Evolutionary conservation across 495 filamentous ascomycete species (phyloP).

Genomic region (Cercophora newfieldiana): DNA sequence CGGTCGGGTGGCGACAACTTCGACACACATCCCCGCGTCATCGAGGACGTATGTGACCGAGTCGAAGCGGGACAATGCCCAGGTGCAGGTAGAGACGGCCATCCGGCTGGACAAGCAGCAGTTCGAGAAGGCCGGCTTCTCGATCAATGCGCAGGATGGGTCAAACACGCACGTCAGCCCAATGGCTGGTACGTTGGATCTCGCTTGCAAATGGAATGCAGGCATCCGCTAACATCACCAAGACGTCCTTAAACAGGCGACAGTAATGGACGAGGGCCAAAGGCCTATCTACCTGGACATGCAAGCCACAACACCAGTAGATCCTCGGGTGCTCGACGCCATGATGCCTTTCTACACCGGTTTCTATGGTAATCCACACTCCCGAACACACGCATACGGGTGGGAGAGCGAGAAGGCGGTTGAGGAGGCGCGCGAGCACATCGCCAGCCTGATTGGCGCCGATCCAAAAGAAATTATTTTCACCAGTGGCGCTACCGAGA

Average conservation of each 20-base stretch:
- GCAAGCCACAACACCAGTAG: constrained; percentile 96
- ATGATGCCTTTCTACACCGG: constrained; percentile 96
- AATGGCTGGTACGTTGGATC: constrained; percentile 58
- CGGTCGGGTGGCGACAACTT: constrained; percentile 44
- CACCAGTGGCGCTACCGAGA: constrained; percentile 96
- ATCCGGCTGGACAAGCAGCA: constrained; percentile 81
- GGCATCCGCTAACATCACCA: constrained; percentile 11
- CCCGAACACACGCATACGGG: constrained; percentile 95
- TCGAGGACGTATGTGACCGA: constrained; percentile 79
- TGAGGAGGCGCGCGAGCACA: constrained; percentile 78
- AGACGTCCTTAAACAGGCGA: constrained; percentile 88
- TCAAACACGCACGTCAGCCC: constrained; percentile 67
- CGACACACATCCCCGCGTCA: constrained; percentile 23
- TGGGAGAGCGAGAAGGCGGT: constrained; percentile 97
- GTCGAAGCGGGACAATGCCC: constrained; percentile 74
- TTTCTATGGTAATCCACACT: constrained; percentile 96
- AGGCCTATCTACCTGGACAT: constrained; percentile 97
- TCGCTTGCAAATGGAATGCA: not conserved
- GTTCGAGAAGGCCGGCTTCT: constrained; percentile 71
- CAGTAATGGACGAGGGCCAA: constrained; percentile 89
- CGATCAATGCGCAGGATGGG: constrained; percentile 57
- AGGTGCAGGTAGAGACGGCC: constrained; percentile 78
- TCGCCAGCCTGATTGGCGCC: constrained; percentile 86
- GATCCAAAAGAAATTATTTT: constrained; percentile 98
- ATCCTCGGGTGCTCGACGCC: constrained; percentile 90